Evolutionary conservation across 345 rosid species (phyloP), one percentile per base, ranked within the genome.

Genomic region (Rhizophora mangle): DNA sequence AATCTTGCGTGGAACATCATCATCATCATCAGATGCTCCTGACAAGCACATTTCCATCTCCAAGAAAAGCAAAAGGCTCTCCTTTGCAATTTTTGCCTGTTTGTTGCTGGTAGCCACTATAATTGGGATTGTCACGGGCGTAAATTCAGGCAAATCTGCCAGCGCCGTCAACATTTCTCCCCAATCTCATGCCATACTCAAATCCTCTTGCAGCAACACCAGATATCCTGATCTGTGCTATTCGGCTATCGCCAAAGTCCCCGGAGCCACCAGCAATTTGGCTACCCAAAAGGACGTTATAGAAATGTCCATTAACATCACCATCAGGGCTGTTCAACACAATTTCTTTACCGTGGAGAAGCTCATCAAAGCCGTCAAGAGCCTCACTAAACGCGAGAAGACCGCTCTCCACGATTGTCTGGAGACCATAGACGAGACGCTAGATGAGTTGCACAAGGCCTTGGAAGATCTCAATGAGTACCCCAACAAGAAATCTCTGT

Each of bases 351-450:
- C 60, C 0, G 65, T 82, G 1, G 15, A 82, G 56, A 82, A 76
- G 72, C 82, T 82, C 0, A n/a, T 67, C 22, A 53, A 62, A 4
- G 8, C 4, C 16, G 27, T 32, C 22, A 69, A 47, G 20, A 64
- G 63, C 2, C 78, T 91, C 13, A 87, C 91, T 0, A 61, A 71
- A 3, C 82, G 96, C 0, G 92, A 94, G 66, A 84, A 82, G 74
- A 77, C 79, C 3, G 98, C 98, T 36, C 88, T 94, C 59, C 95
- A 89, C 65, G 97, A 94, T 71, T 94, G 97, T 68, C 65, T 89
- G 20, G 96, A 94, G 86, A 89, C 88, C 29, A 87, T 94, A 6
- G 97, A 91, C 16, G 90, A 84, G 73, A 89, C 97, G 5, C 84
- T 91, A 6, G 98, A 91, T 20, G 98, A 94, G 77, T 73, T 94